Evolutionary conservation across 208 protist genomes (phyloP).

Genomic region (Leishmania tarentolae): DNA sequence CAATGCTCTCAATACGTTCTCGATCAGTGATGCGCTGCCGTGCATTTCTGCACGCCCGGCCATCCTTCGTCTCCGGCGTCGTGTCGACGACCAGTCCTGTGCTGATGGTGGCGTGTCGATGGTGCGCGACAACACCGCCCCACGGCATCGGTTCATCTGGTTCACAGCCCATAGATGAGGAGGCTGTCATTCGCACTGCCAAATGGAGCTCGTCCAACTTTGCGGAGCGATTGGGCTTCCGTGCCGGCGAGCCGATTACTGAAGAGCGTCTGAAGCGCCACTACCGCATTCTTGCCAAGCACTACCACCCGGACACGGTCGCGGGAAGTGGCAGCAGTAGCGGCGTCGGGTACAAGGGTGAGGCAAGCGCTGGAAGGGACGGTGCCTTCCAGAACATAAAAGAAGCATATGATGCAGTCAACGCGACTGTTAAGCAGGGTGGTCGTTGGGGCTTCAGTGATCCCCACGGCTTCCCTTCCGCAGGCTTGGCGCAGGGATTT

Average conservation of each 20-base stretch:
- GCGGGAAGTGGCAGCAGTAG: constrained; percentile 3
- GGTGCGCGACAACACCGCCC: not conserved
- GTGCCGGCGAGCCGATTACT: constrained; percentile 31
- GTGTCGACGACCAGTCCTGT: not conserved
- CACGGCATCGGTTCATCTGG: not conserved
- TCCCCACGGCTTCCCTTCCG: not conserved
- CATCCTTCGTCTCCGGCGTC: not conserved
- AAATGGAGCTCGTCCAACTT: constrained; percentile 47
- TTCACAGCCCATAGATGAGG: constrained; percentile 21
- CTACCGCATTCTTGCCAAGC: constrained; percentile 71
- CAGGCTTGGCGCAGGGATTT: constrained; percentile 25
- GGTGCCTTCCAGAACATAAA: constrained; percentile 75
- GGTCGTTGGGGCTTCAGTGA: constrained; percentile 1
- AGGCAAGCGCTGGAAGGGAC: not conserved
- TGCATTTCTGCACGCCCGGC: not conserved
- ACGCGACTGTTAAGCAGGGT: constrained; percentile 21
- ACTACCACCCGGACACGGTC: constrained; percentile 76
- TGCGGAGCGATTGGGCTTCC: constrained; percentile 72
- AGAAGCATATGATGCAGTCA: constrained; percentile 69
- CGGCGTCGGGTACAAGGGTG: not conserved
- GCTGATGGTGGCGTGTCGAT: not conserved
- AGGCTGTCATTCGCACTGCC: constrained; percentile 38
- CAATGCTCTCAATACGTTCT: not conserved
- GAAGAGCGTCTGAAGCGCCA: constrained; percentile 58
- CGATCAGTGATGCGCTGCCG: not conserved